phyloP scores from a whole-genome alignment of 805 yeast genomes.

The Wickerhamiella vanderwaltii region DNA sequence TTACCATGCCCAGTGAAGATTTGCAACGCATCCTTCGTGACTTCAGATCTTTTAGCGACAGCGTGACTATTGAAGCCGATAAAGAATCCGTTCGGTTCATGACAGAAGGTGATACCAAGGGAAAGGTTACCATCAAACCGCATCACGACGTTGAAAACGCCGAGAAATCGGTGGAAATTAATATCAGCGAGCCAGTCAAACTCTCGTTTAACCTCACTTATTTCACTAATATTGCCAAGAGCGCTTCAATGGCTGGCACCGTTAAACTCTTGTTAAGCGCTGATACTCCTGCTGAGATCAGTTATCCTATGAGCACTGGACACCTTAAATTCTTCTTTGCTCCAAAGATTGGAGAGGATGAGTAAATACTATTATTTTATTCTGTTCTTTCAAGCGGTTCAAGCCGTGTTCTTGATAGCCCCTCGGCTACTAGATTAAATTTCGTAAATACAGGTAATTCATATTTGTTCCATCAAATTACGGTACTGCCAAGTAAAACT shows the following conservation, averaged over 20 bases:
- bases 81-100: conserved; percentile 85
- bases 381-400: no score
- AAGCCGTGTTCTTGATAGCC: no score
- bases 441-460: no score
- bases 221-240: conserved; percentile 82
- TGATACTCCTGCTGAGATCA: conserved; percentile 87
- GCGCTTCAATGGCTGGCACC: conserved; percentile 60
- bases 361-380: no score
- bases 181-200: conserved; percentile 75
- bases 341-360: conserved; percentile 80
- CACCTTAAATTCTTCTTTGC: conserved; percentile 92
- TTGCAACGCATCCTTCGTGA: conserved; percentile 86
- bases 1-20: conserved; percentile 78
- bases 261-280: conserved; percentile 81
- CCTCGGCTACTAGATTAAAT: no score
- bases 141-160: conserved; percentile 65
- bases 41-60: conserved; percentile 73
- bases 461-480: no score
- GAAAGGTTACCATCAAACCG: conserved; percentile 77
- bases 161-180: conserved; percentile 60
- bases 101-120: conserved; percentile 82
- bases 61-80: conserved; percentile 72
- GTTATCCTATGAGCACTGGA: conserved; percentile 83
- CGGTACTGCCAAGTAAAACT: no score
- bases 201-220: conserved; percentile 87